A percentile compares a stretch with the other conserved stretches of the same genome.
Conservation (phyloP, 2,329 filamentous ascomycete species). For the Sarocladiaceae sp. region DNA sequence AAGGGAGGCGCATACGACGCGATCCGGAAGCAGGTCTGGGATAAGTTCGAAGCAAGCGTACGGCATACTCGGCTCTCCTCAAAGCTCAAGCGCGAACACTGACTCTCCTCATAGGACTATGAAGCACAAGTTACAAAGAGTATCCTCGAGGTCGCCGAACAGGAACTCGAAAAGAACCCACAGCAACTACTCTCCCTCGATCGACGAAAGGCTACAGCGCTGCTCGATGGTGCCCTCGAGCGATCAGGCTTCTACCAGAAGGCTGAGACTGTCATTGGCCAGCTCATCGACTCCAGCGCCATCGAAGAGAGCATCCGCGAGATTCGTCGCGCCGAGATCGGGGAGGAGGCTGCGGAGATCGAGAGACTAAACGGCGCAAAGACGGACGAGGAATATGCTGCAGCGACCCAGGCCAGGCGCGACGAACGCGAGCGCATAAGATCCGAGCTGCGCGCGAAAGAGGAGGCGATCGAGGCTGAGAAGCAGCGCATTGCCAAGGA, state of each 20-base stretch:
- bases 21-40: conserved; percentile 70
- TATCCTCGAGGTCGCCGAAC: conserved; percentile 63
- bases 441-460: conserved; percentile 52
- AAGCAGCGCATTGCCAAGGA: conserved; percentile 52
- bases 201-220: conserved; percentile 63
- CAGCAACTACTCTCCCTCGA: conserved; percentile 66
- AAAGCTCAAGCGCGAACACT: neutral
- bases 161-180: conserved; percentile 70
- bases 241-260: conserved; percentile 69
- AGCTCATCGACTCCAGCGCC: conserved; percentile 59
- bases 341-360: conserved; percentile 58
- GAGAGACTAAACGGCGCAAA: conserved; percentile 62
- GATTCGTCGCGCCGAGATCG: conserved; percentile 61
- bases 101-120: conserved; percentile 49
- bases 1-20: conserved; percentile 80
- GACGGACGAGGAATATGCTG: conserved; percentile 67
- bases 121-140: conserved; percentile 60
- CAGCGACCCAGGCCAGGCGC: conserved; percentile 55
- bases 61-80: conserved; percentile 16
- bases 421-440: conserved; percentile 56
- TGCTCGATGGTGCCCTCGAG: conserved; percentile 74
- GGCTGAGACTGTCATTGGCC: conserved; percentile 60
- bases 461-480: conserved; percentile 56
- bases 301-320: conserved; percentile 66
- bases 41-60: conserved; percentile 67